Base-by-base conservation (phyloP, 208 protist species). In the Crithidia fasciculata region DNA sequence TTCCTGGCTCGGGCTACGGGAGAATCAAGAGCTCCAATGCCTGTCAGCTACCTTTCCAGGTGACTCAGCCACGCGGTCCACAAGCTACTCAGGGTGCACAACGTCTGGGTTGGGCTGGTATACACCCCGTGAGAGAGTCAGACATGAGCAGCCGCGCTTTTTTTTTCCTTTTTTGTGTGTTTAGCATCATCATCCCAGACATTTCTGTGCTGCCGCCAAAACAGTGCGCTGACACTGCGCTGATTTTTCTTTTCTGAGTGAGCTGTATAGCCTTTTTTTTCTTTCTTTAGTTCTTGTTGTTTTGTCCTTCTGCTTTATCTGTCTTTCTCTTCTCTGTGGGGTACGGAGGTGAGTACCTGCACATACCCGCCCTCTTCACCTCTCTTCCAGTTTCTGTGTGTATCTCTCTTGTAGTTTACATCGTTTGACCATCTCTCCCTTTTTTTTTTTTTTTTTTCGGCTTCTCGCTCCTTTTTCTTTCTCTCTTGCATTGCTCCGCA, bases 381-480 rank as follows among this genome's bases (percentile, higher is more conserved):
- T 28, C 28, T 28, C 28, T 28, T 28, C 28, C 28, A 28, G 28
- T 28, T 28, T 28, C 28, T 28, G 28, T 28, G 28, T 28, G 28
- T 28, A 28, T 28, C 28, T 28, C 28, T 28, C 28, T 28, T 28
- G 28, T 28, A 28, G 28, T 28, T 28, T 28, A 28, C 28, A 28
- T 28, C 28, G 28, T 28, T 49, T 8, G 45, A 15, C 9, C 45
- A 8, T 13, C 12, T 49, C 12, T 49, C 45, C 45, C 45, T 55
- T 18, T 55, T 55, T 55, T 55, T 55, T 18, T 8, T 55, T 55
- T 55, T 18, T 55, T 9, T 55, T 18, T 55, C 50, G 37, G 40
- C 2, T 43, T 53, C 49, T 68, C 39, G 8, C 28, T 28, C 39
- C 19, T 56, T 63, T 50, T 43, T 67, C 72, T 65, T 53, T 52